Conservation (phyloP, 2,329 filamentous ascomycete genomes). For the Scolecobasidium constrictum region DNA sequence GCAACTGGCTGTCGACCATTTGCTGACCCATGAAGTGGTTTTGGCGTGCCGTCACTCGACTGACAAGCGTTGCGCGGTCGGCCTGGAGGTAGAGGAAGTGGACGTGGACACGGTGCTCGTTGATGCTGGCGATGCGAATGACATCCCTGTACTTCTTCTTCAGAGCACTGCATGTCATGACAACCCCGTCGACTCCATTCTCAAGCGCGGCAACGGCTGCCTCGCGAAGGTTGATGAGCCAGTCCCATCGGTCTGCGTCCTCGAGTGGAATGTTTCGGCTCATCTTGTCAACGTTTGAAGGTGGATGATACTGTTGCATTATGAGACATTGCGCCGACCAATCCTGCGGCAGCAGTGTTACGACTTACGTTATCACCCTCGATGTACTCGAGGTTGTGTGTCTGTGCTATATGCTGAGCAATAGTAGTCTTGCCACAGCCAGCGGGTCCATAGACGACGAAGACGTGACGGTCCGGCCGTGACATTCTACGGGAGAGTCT, state of each 20-base stretch:
- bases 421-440: slow-evolving; percentile 45
- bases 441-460: slow-evolving; percentile 42
- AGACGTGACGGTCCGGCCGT: slow-evolving; percentile 29
- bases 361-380: slow-evolving; percentile 39
- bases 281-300: slow-evolving; percentile 68
- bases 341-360: slow-evolving; percentile 7
- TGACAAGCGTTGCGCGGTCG: slow-evolving; percentile 60
- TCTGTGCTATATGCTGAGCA: slow-evolving; percentile 32
- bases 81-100: slow-evolving; percentile 91
- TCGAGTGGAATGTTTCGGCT: slow-evolving; percentile 69
- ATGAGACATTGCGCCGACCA: neutral
- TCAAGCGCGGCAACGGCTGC: slow-evolving; percentile 27
- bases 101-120: slow-evolving; percentile 38
- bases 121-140: slow-evolving; percentile 37
- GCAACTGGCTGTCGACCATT: slow-evolving; percentile 92
- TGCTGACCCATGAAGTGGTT: slow-evolving; percentile 91
- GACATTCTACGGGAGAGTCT: neutral
- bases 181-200: slow-evolving; percentile 48
- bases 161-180: slow-evolving; percentile 89
- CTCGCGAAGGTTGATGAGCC: slow-evolving; percentile 52
- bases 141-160: slow-evolving; percentile 93
- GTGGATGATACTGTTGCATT: slow-evolving; percentile 39
- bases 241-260: slow-evolving; percentile 94
- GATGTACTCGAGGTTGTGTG: slow-evolving; percentile 34
- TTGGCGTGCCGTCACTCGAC: slow-evolving; percentile 63